Base-by-base conservation (phyloP, 805 yeast genomes). In the Saccharomycopsis malanga region DNA sequence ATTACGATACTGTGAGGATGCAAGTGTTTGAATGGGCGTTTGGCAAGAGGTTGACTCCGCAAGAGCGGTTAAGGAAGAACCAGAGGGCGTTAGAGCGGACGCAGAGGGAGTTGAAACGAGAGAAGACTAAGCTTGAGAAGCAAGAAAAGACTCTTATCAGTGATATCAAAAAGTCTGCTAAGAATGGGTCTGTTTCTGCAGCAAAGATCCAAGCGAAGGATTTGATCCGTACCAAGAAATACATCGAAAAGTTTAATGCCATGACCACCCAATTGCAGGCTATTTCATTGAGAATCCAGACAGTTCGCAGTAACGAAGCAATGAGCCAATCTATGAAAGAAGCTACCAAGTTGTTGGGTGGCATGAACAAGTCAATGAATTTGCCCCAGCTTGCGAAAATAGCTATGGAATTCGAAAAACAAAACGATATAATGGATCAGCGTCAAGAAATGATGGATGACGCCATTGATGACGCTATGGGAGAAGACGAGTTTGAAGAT, bases 371-470 rank as follows among this genome's bases (percentile, higher is more conserved):
- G 58, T 78, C 79, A 48, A 84, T 93, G 94, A 93, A 94, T 60
- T 66, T 93, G 53, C 96, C 96, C 1, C 94, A 86, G 56, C 68
- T 93, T 52, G 83, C 87, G 48, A 76, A 83, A 52, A 93, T 93
- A 18, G 87, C 97, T 2, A 89, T 87, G 84, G 98, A 93, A 58
- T 93, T 93, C 64, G 95, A 93, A 59, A 80, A 78, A 58, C 95
- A 91, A 60, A 87, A 85, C 64, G 98, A 94, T 61, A 69, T 94
- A 57, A 93, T 93, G 98, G 97, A 91, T 64, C 98, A 93, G 67
- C 82, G 95, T 59, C 98, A 94, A 64, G 99, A 94, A 63, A 87
- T 94, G 78, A 93, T 93, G 84, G 98, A 93, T 61, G 98, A 93
- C 61, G 94, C 96, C 17, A 83, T 93, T 57, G 99, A 93, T 61